A percentile compares a stretch with the other conserved stretches of the same genome.
phyloP scores from a whole-genome alignment of 805 yeast species.

The Candida vartiovaarae region DNA sequence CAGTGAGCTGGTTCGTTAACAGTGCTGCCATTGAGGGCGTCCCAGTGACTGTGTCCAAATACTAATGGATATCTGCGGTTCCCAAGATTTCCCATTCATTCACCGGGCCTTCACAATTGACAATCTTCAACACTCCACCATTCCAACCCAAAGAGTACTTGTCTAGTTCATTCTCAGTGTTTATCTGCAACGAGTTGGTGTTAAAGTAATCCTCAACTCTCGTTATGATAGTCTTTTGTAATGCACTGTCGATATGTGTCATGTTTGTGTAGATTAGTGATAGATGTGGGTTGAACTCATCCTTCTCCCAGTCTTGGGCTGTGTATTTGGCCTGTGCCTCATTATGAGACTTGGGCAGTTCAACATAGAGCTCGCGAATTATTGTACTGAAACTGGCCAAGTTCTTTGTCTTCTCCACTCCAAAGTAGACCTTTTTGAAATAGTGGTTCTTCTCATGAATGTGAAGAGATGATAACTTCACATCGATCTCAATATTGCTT shows the following conservation, averaged over 20 bases:
- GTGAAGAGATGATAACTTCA: conserved; percentile 11
- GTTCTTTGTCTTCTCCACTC: conserved; percentile 14
- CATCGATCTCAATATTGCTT: conserved; percentile 5
- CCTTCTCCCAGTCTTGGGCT: conserved; percentile 49
- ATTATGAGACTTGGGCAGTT: conserved; percentile 29
- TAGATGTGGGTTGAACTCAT: conserved; percentile 64
- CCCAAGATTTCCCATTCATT: conserved; percentile 65
- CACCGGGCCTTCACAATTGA: conserved; percentile 65
- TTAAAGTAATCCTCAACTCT: conserved; percentile 62
- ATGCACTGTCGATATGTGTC: conserved; percentile 61
- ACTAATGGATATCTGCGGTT: conserved; percentile 27
- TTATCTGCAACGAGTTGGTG: conserved; percentile 7
- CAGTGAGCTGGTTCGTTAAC: conserved; percentile 80
- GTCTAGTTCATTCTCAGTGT: conserved; percentile 18
- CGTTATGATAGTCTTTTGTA: conserved; percentile 53
- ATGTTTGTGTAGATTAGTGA: conserved; percentile 61
- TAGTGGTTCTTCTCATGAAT: conserved; percentile 13
- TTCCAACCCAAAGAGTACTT: conserved; percentile 45
- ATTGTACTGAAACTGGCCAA: conserved; percentile 34
- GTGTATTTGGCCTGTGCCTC: conserved; percentile 30
- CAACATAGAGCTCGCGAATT: conserved; percentile 51
- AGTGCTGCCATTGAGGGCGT: conserved; percentile 69
- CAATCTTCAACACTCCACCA: conserved; percentile 53
- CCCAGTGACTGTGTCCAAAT: conserved; percentile 21
- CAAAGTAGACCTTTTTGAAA: conserved; percentile 20